Evolutionary conservation across 169 alveolate species (phyloP).

Genomic region (Eimeria nieschulzi): DNA sequence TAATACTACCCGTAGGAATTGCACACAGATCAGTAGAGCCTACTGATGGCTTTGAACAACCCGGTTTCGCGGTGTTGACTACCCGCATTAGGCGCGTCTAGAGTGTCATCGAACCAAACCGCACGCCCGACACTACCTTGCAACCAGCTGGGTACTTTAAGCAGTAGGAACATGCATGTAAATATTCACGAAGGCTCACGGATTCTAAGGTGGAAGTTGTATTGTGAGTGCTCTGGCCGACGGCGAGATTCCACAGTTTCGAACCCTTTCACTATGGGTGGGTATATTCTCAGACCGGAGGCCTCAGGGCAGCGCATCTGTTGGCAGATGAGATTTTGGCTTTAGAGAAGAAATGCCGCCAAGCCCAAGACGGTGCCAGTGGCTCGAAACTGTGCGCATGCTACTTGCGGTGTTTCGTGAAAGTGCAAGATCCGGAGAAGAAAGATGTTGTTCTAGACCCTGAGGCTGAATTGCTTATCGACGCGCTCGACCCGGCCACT

Average conservation of each 20-base stretch:
- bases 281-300: slow-evolving; percentile 67
- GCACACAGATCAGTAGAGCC: too few species aligned
- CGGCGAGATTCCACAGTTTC: not conserved
- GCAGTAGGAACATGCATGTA: too few species aligned
- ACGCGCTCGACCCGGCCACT: not conserved
- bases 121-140: too few species aligned
- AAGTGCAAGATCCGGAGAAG: slow-evolving; percentile 23
- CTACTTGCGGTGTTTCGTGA: slow-evolving; percentile 29
- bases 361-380: slow-evolving; percentile 72
- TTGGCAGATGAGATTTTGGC: slow-evolving; percentile 57
- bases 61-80: too few species aligned
- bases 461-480: not conserved
- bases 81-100: too few species aligned
- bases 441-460: not conserved
- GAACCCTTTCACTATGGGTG: not conserved
- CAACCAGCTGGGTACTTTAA: too few species aligned
- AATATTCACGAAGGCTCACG: too few species aligned
- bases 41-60: too few species aligned
- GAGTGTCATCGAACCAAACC: too few species aligned
- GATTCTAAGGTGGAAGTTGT: too few species aligned
- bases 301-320: slow-evolving; percentile 8
- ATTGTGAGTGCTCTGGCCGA: too few species aligned
- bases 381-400: slow-evolving; percentile 54
- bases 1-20: too few species aligned
- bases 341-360: slow-evolving; percentile 77